A percentile compares a stretch with the other conserved stretches of the same genome.
These are phyloP conservation scores for Priceomyces fermenticarens DNA, from an alignment of 805 yeast species.

Conservation along the genomic window DNA sequence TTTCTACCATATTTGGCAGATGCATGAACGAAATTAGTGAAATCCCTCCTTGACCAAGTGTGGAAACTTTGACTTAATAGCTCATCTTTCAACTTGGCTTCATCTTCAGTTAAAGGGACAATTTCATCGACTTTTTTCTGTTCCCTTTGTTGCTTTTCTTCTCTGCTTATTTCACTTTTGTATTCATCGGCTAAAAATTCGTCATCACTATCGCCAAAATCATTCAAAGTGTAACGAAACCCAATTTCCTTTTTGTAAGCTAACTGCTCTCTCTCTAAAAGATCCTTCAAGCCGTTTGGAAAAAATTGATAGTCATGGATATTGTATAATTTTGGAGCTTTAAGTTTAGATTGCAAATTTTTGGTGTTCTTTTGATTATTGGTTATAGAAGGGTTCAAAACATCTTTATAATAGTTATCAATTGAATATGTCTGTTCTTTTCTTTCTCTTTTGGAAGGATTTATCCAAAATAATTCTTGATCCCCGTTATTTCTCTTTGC, in stretches of 20 bases:
- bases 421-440: constrained; percentile 76
- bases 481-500: constrained; percentile 50
- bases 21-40: constrained; percentile 66
- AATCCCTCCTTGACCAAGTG: constrained; percentile 73
- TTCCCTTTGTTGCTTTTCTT: constrained; percentile 43
- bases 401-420: constrained; percentile 74
- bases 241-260: constrained; percentile 59
- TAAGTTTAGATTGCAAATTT: constrained; percentile 28
- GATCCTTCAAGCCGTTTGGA: constrained; percentile 48
- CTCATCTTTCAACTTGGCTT: constrained; percentile 49
- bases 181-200: constrained; percentile 48
- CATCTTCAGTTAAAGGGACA: constrained; percentile 62
- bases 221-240: constrained; percentile 56
- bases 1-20: constrained; percentile 65
- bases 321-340: constrained; percentile 61
- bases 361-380: constrained; percentile 9
- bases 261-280: constrained; percentile 64
- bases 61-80: constrained; percentile 57
- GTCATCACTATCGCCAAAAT: constrained; percentile 57
- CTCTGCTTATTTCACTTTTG: constrained; percentile 35
- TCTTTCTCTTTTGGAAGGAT: constrained; percentile 72
- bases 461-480: constrained; percentile 56
- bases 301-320: constrained; percentile 76
- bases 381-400: constrained; percentile 38
- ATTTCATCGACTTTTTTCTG: constrained; percentile 54